A percentile compares a stretch with the other conserved stretches of the same genome.
These are phyloP conservation scores for Harrya chromipes DNA, from an alignment of 768 basidiomycete genomes.

Conservation along the genomic window DNA sequence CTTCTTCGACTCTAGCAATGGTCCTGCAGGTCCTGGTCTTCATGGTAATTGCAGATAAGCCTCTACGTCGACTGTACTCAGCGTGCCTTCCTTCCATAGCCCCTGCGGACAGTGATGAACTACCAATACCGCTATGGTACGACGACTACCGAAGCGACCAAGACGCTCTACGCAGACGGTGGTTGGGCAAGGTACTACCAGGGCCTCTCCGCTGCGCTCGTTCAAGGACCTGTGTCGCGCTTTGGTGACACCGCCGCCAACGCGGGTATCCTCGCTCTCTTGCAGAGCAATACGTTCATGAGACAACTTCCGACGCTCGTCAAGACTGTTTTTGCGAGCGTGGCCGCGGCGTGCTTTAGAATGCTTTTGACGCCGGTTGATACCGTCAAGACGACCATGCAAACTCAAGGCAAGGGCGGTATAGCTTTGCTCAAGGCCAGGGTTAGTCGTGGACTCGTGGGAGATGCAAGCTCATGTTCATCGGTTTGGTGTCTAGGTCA, in stretches of 20 bases:
- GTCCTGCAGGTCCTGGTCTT: conserved; percentile 87
- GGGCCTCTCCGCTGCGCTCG: conserved; percentile 78
- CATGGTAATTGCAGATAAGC: conserved; percentile 46
- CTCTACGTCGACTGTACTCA: not conserved
- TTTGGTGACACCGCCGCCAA: conserved; percentile 98
- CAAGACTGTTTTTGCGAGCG: conserved; percentile 76
- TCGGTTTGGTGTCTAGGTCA: conserved; percentile 46
- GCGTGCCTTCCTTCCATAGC: conserved; percentile 41
- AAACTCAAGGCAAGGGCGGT: conserved; percentile 80
- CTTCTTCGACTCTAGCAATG: conserved; percentile 59
- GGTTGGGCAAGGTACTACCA: conserved; percentile 85
- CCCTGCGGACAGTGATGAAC: conserved; percentile 97
- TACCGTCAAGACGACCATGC: conserved; percentile 93
- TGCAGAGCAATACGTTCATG: conserved; percentile 74
- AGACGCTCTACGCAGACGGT: conserved; percentile 72
- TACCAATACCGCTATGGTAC: conserved; percentile 93
- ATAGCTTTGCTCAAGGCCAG: conserved; percentile 62
- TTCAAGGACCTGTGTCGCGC: conserved; percentile 81
- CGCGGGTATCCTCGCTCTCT: conserved; percentile 82
- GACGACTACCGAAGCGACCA: conserved; percentile 58
- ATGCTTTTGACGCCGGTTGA: conserved; percentile 94
- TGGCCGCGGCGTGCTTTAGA: conserved; percentile 80
- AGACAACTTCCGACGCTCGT: conserved; percentile 55
- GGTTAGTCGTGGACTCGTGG: conserved; percentile 34
- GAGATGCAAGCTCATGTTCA: not conserved